These are phyloP conservation scores for Aurantiochytrium sp. DNA, from an alignment of 108 stramenopile species.

Conservation along the genomic window DNA sequence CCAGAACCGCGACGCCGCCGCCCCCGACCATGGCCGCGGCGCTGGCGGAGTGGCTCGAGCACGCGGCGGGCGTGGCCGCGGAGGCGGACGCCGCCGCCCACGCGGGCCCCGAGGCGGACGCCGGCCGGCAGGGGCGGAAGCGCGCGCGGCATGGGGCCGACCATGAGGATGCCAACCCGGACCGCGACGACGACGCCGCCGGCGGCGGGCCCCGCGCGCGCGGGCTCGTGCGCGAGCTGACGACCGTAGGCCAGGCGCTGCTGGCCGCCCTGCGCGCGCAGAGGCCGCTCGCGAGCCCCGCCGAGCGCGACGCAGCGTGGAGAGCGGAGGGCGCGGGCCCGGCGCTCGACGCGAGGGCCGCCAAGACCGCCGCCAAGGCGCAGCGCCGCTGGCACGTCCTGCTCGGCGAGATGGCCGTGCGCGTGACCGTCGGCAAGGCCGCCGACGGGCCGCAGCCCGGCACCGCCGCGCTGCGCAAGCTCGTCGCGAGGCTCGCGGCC, in stretches of 20 bases:
- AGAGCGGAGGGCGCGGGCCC: background rate
- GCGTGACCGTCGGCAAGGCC: background rate
- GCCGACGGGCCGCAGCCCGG: background rate
- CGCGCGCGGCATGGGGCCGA: background rate
- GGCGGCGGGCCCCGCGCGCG: background rate
- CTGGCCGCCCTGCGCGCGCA: background rate
- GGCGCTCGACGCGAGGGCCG: background rate
- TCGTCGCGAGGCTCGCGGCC: background rate
- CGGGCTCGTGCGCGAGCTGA: background rate
- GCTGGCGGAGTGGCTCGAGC: background rate
- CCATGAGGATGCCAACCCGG: background rate
- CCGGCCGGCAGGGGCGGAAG: background rate
- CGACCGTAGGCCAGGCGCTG: background rate
- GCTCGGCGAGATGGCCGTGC: background rate
- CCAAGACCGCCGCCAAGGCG: background rate
- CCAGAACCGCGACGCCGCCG: too few relatives aligned
- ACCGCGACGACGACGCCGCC: background rate
- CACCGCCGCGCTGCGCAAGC: background rate
- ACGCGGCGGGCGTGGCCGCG: background rate
- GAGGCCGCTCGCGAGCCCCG: background rate
- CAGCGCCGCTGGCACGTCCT: constrained; percentile 11
- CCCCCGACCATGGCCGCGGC: background rate
- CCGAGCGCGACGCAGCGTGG: background rate
- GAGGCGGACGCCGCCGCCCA: background rate
- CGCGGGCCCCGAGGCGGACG: background rate